These are phyloP conservation scores for Prunus dulcis DNA, from an alignment of 306 rosid genomes.

Conservation along the genomic window DNA sequence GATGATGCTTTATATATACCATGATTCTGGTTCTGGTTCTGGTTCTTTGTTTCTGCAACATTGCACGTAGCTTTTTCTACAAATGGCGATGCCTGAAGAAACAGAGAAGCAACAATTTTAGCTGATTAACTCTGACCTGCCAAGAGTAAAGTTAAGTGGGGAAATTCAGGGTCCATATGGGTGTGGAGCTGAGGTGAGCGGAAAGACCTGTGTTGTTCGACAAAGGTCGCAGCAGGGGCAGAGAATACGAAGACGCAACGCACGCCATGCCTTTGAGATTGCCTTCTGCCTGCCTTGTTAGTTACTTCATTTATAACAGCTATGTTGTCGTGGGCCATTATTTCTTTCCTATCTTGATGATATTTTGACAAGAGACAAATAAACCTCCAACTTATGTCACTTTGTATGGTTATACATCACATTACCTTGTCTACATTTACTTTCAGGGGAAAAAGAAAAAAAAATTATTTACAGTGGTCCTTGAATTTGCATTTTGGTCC, in stretches of 20 bases:
- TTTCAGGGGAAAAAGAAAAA: no score
- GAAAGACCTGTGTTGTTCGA: not conserved
- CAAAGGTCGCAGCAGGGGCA: constrained; percentile 1
- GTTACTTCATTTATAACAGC: not conserved
- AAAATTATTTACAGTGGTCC: no score
- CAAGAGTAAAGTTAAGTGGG: not conserved
- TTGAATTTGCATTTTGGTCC: no score
- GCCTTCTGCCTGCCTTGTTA: not conserved
- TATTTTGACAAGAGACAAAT: not conserved
- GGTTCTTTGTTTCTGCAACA: not conserved
- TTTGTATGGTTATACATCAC: no score
- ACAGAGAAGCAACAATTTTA: not conserved
- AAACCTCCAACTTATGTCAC: no score
- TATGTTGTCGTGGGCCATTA: not conserved
- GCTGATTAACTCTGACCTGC: not conserved
- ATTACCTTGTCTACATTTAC: no score
- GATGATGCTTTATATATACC: not conserved
- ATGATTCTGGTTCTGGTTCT: not conserved
- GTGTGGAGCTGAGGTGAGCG: constrained; percentile 1
- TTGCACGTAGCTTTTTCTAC: constrained; percentile 3
- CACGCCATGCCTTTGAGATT: constrained; percentile 19
- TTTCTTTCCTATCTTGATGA: not conserved
- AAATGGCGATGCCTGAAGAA: constrained; percentile 3
- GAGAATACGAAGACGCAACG: constrained; percentile 17
- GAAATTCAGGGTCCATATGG: not conserved